These are phyloP conservation scores for Corymbia calophylla DNA, from an alignment of 441 rosid genomes.

Conservation along the genomic window DNA sequence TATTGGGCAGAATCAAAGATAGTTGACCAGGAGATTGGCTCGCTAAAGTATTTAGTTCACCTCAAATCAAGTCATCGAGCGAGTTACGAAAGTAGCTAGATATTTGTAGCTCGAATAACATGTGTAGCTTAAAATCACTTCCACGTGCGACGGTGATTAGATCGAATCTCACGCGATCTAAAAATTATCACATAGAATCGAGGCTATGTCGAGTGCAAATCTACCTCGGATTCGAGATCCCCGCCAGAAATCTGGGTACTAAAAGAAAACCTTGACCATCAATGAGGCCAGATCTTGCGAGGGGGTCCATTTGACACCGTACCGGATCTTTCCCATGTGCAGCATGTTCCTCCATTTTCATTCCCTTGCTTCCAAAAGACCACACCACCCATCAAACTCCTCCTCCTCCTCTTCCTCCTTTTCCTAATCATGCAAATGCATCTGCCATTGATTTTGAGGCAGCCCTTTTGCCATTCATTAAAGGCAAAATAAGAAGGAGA, in stretches of 20 bases:
- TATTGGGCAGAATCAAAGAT: too few relatives aligned
- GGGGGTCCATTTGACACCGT: constrained; percentile 8
- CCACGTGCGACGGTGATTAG: neutral
- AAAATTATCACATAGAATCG: neutral
- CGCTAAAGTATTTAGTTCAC: neutral
- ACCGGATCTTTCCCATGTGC: constrained; percentile 18
- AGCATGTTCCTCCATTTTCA: constrained; percentile 4
- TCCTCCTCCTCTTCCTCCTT: neutral
- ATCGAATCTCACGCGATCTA: neutral
- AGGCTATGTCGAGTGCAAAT: neutral
- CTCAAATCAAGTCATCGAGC: neutral
- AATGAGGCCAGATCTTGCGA: neutral
- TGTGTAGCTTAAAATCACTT: neutral
- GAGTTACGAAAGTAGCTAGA: neutral
- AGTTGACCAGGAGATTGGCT: neutral
- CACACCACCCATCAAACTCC: neutral
- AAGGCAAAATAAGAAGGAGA: neutral
- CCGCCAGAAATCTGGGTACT: neutral
- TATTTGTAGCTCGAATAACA: too few relatives aligned
- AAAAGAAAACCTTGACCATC: neutral
- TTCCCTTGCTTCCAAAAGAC: neutral
- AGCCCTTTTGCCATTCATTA: neutral
- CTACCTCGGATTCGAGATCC: neutral
- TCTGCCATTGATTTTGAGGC: neutral
- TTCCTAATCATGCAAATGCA: neutral